Percentiles rank a stretch among this genome's conserved stretches.
These are phyloP conservation scores for Orychophragmus violaceus DNA, from an alignment of 345 rosid genomes.

Conservation along the genomic window DNA sequence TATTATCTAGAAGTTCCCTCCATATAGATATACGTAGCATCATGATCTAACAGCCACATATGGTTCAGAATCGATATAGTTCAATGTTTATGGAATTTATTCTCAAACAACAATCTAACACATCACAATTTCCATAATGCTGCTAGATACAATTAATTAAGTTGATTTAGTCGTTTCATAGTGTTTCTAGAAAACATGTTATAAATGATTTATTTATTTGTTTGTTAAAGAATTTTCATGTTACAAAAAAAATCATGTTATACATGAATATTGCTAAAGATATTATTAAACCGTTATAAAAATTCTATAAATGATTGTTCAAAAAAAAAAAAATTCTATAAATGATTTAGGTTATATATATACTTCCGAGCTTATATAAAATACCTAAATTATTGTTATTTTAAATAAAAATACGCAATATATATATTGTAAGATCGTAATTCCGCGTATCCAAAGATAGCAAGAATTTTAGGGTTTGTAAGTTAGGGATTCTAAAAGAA, in stretches of 20 bases:
- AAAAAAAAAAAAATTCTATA: no score
- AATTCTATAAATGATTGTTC: no score
- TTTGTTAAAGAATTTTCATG: no score
- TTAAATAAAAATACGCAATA: no score
- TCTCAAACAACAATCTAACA: slow-evolving; percentile 15
- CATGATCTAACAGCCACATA: slow-evolving; percentile 23
- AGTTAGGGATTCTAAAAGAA: no score
- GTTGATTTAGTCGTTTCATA: neutral
- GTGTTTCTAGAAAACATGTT: neutral
- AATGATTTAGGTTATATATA: neutral
- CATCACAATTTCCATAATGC: neutral
- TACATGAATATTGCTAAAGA: neutral
- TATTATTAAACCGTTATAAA: neutral
- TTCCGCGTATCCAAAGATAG: no score
- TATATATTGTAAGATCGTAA: no score
- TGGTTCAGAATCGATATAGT: slow-evolving; percentile 17
- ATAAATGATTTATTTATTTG: no score
- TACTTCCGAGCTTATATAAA: neutral
- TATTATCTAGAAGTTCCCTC: neutral
- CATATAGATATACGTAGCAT: slow-evolving; percentile 16
- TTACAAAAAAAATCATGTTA: no score
- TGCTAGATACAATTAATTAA: neutral
- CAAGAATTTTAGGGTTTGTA: no score
- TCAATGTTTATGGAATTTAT: slow-evolving; percentile 24
- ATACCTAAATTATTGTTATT: neutral